These are phyloP conservation scores for Epichloe festucae DNA, from an alignment of 2,329 filamentous ascomycete species.

Conservation along the genomic window DNA sequence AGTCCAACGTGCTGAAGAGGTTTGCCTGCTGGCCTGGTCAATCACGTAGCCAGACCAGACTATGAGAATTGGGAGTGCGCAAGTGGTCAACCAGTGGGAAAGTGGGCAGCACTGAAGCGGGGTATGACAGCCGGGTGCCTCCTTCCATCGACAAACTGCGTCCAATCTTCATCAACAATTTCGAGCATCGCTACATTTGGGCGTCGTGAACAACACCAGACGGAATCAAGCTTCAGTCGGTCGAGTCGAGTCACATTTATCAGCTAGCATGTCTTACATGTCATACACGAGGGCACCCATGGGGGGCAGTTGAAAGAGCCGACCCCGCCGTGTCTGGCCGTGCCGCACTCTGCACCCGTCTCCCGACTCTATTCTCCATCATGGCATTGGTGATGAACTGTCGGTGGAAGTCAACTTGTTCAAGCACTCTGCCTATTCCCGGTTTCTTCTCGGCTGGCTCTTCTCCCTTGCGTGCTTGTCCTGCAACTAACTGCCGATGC, in stretches of 20 bases:
- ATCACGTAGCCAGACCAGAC: background rate
- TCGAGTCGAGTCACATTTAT: no score
- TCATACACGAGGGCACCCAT: background rate
- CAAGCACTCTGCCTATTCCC: background rate
- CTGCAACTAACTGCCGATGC: background rate
- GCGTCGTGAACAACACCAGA: no score
- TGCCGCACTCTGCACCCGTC: no score
- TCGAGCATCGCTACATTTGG: no score
- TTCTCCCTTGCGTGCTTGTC: background rate
- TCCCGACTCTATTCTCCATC: no score
- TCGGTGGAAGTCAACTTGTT: no score
- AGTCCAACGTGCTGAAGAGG: background rate
- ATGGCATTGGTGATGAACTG: no score
- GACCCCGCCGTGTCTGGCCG: no score
- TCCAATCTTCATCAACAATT: no score
- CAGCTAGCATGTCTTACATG: background rate
- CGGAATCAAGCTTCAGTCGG: no score
- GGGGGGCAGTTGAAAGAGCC: background rate
- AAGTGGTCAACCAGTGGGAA: background rate
- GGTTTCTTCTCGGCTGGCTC: background rate
- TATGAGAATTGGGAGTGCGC: background rate
- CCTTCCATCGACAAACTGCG: background rate
- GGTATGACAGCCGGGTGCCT: background rate
- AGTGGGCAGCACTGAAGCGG: background rate
- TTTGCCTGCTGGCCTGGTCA: background rate